Evolutionary conservation across 2,329 filamentous ascomycete species (phyloP).

Genomic region (Calonectria hawksworthii): DNA sequence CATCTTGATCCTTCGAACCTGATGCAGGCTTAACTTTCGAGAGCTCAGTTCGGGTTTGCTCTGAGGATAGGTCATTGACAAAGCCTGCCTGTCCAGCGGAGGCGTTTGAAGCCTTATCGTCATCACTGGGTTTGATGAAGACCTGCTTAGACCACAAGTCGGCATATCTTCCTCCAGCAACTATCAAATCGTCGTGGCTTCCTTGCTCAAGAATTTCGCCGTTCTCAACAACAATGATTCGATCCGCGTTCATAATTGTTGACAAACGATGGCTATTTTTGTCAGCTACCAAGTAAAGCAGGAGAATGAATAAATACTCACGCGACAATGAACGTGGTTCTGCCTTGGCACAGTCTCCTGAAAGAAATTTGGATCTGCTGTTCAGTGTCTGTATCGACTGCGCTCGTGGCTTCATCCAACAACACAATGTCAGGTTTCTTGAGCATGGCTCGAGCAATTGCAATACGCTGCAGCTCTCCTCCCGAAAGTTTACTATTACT

Average conservation of each 20-base stretch:
- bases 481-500: slow-evolving; percentile 71
- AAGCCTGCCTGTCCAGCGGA: slow-evolving; percentile 42
- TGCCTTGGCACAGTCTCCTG: slow-evolving; percentile 68
- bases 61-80: slow-evolving; percentile 55
- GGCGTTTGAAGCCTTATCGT: slow-evolving; percentile 38
- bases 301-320: slow-evolving; percentile 50
- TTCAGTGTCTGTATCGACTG: slow-evolving; percentile 80
- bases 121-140: slow-evolving; percentile 65
- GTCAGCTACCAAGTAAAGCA: slow-evolving; percentile 22
- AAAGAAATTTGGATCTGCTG: slow-evolving; percentile 76
- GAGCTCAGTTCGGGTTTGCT: slow-evolving; percentile 52
- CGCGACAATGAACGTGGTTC: slow-evolving; percentile 78
- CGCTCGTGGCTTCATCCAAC: slow-evolving; percentile 84
- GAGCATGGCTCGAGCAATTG: slow-evolving; percentile 79
- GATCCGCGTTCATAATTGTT: slow-evolving; percentile 78
- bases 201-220: slow-evolving; percentile 76
- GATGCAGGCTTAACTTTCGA: slow-evolving; percentile 49
- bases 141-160: slow-evolving; percentile 76
- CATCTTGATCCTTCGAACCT: slow-evolving; percentile 40
- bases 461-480: slow-evolving; percentile 76
- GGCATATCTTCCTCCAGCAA: slow-evolving; percentile 72
- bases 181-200: slow-evolving; percentile 70
- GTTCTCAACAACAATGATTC: slow-evolving; percentile 75
- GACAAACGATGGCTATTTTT: slow-evolving; percentile 73
- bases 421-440: slow-evolving; percentile 82